These are phyloP conservation scores for Silene coronaria DNA, from an alignment of 179 eudicot species.

Conservation along the genomic window DNA sequence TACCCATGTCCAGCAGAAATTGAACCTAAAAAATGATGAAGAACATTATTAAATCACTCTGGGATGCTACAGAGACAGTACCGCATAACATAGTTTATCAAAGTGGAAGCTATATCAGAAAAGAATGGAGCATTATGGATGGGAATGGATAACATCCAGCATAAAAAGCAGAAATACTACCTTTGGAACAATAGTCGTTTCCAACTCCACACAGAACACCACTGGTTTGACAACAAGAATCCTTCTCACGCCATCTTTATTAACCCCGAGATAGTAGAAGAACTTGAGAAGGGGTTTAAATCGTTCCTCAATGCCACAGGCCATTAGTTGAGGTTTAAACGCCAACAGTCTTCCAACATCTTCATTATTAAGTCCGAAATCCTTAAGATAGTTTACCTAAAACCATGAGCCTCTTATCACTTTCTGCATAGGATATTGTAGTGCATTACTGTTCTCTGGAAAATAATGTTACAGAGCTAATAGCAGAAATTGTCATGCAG, in stretches of 20 bases:
- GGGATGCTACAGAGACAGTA: neutral
- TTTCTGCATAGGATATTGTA: conserved; percentile 15
- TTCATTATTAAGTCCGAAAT: conserved; percentile 72
- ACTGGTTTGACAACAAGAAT: conserved; percentile 76
- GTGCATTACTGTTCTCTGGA: conserved; percentile 11
- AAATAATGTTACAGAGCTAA: neutral
- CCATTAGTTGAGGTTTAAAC: conserved; percentile 83
- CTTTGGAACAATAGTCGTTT: conserved; percentile 76
- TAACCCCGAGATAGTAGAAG: conserved; percentile 76
- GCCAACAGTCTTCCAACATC: conserved; percentile 79
- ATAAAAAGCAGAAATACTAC: conserved; percentile 30
- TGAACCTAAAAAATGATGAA: conserved; percentile 47
- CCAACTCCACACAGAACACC: conserved; percentile 74
- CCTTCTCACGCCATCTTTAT: conserved; percentile 78
- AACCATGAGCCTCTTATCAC: conserved; percentile 26
- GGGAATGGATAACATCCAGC: neutral
- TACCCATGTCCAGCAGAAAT: conserved; percentile 80
- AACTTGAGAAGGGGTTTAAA: conserved; percentile 88
- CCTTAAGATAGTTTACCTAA: conserved; percentile 73
- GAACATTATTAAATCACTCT: neutral
- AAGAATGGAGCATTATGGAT: neutral
- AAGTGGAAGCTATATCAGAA: neutral
- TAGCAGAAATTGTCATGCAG: neutral
- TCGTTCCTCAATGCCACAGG: conserved; percentile 75
- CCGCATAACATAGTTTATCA: neutral